Percentiles rank a stretch among this genome's conserved stretches.
Evolutionary conservation across 768 basidiomycete genomes (phyloP).

Genomic region (Suillus sp.): DNA sequence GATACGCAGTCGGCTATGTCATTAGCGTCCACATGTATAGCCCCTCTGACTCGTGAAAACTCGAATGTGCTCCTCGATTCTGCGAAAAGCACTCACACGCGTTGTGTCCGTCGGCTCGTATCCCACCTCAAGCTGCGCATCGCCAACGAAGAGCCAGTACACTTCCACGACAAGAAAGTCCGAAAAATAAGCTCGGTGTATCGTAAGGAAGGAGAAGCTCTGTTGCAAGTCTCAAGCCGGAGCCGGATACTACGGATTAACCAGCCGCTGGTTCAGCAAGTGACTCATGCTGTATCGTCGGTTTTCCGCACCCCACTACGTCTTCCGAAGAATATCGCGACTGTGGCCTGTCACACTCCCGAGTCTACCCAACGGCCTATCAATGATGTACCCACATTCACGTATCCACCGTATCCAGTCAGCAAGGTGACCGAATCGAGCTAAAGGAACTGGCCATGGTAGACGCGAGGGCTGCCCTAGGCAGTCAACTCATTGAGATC

Average conservation of each 20-base stretch:
- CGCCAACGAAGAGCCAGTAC: not conserved
- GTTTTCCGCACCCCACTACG: not conserved
- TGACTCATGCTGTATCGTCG: not conserved
- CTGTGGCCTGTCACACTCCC: not conserved
- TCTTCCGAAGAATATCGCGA: not conserved
- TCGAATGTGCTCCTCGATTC: not conserved
- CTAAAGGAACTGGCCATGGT: not conserved
- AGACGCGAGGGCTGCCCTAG: not conserved
- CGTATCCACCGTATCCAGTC: not conserved
- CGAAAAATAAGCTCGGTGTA: not conserved
- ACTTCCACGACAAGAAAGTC: not conserved
- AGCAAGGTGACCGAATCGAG: not conserved
- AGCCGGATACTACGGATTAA: not conserved
- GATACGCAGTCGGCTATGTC: not conserved
- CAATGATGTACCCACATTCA: not conserved
- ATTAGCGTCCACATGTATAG: not conserved
- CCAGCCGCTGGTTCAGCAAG: conserved; percentile 1
- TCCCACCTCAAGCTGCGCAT: not conserved
- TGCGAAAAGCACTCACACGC: not conserved
- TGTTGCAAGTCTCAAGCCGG: not conserved
- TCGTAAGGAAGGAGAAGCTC: not conserved
- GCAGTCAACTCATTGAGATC: not conserved
- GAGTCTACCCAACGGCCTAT: not conserved
- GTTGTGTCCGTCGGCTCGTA: not conserved
- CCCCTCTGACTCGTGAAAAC: not conserved